Conservation (phyloP, 345 rosid genomes). For the Pugionium dolabratum region DNA sequence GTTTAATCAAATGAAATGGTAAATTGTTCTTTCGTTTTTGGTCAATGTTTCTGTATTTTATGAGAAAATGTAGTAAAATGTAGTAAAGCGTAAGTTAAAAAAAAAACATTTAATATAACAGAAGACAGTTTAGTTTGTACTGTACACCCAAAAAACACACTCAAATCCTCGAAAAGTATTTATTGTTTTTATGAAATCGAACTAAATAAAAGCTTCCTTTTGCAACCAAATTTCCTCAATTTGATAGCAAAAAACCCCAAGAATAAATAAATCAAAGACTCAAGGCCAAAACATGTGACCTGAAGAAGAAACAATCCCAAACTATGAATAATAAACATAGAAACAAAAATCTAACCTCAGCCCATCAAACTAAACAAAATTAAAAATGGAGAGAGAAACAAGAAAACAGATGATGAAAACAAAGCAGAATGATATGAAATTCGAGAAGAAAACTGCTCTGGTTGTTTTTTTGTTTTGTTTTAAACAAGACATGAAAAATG, state of each 20-base stretch:
- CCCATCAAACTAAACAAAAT: conserved; percentile 25
- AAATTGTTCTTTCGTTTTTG: background rate
- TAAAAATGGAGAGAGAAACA: conserved; percentile 16
- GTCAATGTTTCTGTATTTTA: background rate
- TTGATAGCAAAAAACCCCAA: conserved; percentile 39
- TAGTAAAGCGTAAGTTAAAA: background rate
- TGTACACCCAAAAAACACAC: conserved; percentile 20
- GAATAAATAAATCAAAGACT: conserved; percentile 45
- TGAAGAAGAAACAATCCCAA: conserved; percentile 31
- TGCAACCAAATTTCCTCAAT: conserved; percentile 38
- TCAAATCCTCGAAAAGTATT: conserved; percentile 7
- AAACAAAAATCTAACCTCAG: conserved; percentile 26
- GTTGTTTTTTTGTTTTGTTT: conserved; percentile 17
- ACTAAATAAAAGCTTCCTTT: conserved; percentile 5
- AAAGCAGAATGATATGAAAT: conserved; percentile 27
- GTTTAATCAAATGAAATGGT: no score
- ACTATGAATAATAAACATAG: background rate
- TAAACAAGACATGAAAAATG: conserved; percentile 41
- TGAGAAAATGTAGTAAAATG: background rate
- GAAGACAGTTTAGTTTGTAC: conserved; percentile 15
- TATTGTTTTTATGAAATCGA: conserved; percentile 14
- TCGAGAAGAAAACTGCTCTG: conserved; percentile 20
- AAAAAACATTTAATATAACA: conserved; percentile 4
- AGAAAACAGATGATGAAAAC: conserved; percentile 29
- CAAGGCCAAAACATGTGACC: conserved; percentile 39